Percentiles rank a stretch among this genome's conserved stretches.
These are phyloP conservation scores for Platanthera zijinensis DNA, from an alignment of 106 monocot genomes.

Conservation along the genomic window DNA sequence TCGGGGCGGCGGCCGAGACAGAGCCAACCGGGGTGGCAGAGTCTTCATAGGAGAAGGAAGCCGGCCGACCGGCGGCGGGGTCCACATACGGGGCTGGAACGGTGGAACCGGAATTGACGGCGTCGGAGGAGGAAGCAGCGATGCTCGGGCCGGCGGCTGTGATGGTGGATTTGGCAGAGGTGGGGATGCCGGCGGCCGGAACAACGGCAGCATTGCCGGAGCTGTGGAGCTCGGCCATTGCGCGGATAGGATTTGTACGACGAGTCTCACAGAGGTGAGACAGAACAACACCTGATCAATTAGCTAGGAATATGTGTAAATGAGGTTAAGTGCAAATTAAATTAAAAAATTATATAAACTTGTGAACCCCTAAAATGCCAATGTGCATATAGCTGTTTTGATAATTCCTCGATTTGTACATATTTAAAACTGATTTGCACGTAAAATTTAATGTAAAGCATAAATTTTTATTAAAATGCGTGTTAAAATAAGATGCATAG, in stretches of 20 bases:
- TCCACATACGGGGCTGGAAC: background rate
- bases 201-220: slow-evolving; percentile 23
- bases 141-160: background rate
- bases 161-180: background rate
- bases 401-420: no score
- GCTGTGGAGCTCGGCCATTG: slow-evolving; percentile 38
- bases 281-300: slow-evolving; percentile 36
- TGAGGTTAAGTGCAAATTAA: no score
- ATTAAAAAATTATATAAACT: no score
- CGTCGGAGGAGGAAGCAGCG: slow-evolving; percentile 24
- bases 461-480: no score
- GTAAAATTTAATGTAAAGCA: no score
- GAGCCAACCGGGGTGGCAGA: background rate
- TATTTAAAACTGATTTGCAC: no score
- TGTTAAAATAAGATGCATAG: no score
- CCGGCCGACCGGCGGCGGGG: background rate
- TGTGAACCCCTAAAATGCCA: no score
- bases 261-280: slow-evolving; percentile 33
- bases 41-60: background rate
- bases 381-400: no score
- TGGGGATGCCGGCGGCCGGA: background rate
- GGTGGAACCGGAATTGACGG: slow-evolving; percentile 21
- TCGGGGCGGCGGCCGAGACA: background rate
- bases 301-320: no score
- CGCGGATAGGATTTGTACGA: slow-evolving; percentile 27